Percentiles rank a stretch among this genome's conserved stretches.
These are phyloP conservation scores for Pichia sp. DNA, from an alignment of 1,139 yeast species.

Conservation along the genomic window DNA sequence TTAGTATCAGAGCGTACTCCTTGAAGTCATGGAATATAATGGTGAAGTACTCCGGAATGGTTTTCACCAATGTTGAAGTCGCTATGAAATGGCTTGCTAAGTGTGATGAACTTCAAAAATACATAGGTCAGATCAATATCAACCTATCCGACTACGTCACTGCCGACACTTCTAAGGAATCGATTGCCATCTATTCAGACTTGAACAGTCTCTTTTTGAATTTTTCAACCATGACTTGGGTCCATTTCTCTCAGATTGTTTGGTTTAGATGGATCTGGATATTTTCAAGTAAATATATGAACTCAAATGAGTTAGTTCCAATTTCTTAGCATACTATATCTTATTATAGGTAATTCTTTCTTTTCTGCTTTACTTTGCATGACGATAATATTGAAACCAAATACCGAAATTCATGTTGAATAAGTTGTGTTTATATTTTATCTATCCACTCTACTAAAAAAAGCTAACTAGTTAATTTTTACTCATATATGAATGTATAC, in stretches of 20 bases:
- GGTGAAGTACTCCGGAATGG: conserved; percentile 50
- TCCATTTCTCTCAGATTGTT: conserved; percentile 86
- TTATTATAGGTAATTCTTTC: neutral
- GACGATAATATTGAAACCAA: neutral
- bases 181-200: conserved; percentile 45
- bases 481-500: neutral
- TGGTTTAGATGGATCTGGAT: conserved; percentile 97
- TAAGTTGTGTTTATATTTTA: neutral
- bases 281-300: conserved; percentile 66
- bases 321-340: conserved; percentile 10
- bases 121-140: neutral
- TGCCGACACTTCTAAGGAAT: neutral
- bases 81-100: conserved; percentile 2
- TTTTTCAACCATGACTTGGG: conserved; percentile 73
- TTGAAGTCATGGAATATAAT: conserved; percentile 42
- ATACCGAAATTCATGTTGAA: neutral
- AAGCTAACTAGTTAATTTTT: neutral
- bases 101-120: neutral
- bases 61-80: conserved; percentile 43
- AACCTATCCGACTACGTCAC: neutral
- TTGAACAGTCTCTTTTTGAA: conserved; percentile 56
- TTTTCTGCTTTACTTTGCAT: neutral
- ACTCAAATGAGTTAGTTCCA: conserved; percentile 57
- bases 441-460: neutral
- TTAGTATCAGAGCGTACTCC: conserved; percentile 23